Evolutionary conservation across 2,329 filamentous ascomycete species (phyloP), one percentile per base, ranked within the genome.

Genomic region (Cephalotrichum gorgonifer): DNA sequence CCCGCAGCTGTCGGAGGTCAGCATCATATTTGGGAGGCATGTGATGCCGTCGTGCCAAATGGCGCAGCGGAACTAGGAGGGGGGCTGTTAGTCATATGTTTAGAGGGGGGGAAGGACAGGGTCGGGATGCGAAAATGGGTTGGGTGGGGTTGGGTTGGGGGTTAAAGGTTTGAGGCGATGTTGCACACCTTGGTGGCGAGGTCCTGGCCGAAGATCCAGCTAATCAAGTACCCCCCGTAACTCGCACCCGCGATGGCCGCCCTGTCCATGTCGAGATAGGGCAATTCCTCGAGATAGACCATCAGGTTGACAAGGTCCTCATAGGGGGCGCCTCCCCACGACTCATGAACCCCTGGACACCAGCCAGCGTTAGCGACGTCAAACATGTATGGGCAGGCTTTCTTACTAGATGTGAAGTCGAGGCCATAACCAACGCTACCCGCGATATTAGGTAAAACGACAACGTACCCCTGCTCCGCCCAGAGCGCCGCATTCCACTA

Each of bases 141-240:
- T n/a, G n/a, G n/a, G n/a, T n/a, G n/a, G n/a, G n/a, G n/a, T n/a
- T n/a, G n/a, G n/a, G n/a, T n/a, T n/a, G n/a, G n/a, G n/a, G n/a
- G n/a, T n/a, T n/a, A n/a, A n/a, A n/a, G n/a, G n/a, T n/a, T n/a
- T n/a, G n/a, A n/a, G n/a, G n/a, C n/a, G n/a, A n/a, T n/a, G n/a
- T n/a, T 17, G 53, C 58, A 47, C 51, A 67, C 65, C 49, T 61
- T 73, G 41, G 71, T 71, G 11, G 70, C 75, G 2, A 81, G 62
- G 0, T 70, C 63, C 22, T 78, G 71, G 0, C 75, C 75, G 44
- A 77, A 68, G 22, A 81, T 71, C 73, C 75, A 80, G 55, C 77
- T 76, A 54, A 78, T 69, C 73, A 81, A 73, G 59, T 78, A 81
- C 9, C 75, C 78, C n/a, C 78, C 77, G 51, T 75, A 79, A 6